Conservation (phyloP, 441 rosid species). For the Gossypium schwendimanii region DNA sequence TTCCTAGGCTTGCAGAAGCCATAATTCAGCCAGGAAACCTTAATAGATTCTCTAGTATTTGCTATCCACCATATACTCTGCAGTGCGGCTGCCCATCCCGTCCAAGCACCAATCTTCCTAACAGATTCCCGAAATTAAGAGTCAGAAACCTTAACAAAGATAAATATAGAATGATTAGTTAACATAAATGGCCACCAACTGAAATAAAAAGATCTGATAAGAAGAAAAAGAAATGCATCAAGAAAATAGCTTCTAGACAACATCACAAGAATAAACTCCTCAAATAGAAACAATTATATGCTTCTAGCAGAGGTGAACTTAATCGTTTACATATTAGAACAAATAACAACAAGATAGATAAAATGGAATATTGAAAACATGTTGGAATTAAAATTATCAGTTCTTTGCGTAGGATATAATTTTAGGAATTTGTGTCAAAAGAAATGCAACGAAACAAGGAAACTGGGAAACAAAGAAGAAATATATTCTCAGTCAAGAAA, state of each 20-base stretch:
- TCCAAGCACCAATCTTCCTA: slow-evolving; percentile 40
- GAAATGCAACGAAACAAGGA: neutral
- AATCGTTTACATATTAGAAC: neutral
- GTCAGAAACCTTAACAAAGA: slow-evolving; percentile 13
- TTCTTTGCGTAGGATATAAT: neutral
- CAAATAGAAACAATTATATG: neutral
- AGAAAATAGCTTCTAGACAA: neutral
- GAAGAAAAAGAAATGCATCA: neutral
- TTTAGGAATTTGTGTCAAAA: neutral
- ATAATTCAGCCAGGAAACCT: slow-evolving; percentile 31
- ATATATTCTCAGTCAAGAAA: neutral
- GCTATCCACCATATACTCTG: slow-evolving; percentile 27
- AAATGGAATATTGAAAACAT: neutral
- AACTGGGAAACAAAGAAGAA: neutral
- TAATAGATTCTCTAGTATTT: slow-evolving; percentile 29
- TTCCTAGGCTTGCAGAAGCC: slow-evolving; percentile 82
- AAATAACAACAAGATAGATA: neutral
- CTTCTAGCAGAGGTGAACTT: neutral
- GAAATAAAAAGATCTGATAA: neutral
- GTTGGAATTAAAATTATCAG: neutral
- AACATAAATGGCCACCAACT: neutral
- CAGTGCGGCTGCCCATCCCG: slow-evolving; percentile 29
- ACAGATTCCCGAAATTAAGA: slow-evolving; percentile 20
- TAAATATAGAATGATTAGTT: neutral
- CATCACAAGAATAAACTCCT: neutral